These are phyloP conservation scores for Ambrosia artemisiifolia DNA, from an alignment of 129 eudicot genomes.

Conservation along the genomic window DNA sequence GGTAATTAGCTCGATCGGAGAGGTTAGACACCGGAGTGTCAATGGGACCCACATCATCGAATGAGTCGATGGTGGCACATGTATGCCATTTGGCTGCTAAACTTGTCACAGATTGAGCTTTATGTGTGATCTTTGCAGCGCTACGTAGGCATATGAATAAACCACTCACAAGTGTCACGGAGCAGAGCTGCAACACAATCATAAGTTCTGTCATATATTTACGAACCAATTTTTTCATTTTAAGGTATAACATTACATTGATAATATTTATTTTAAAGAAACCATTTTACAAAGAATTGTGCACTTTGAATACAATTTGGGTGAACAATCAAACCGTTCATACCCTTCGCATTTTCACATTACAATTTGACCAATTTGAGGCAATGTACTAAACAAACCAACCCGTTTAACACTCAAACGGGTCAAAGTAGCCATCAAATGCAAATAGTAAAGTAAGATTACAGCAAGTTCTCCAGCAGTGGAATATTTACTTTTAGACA, in stretches of 20 bases:
- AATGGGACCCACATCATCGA: constrained; percentile 42
- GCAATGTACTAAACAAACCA: not conserved
- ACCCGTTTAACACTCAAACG: not conserved
- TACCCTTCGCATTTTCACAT: not conserved
- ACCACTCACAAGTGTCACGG: constrained; percentile 70
- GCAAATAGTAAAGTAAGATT: constrained; percentile 12
- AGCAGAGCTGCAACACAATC: constrained; percentile 59
- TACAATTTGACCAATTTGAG: no score
- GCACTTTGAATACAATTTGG: not conserved
- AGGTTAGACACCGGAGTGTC: constrained; percentile 31
- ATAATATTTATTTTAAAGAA: not conserved
- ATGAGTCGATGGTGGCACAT: constrained; percentile 68
- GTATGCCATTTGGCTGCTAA: constrained; percentile 95
- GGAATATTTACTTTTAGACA: constrained; percentile 31
- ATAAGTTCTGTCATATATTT: not conserved
- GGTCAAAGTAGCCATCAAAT: not conserved
- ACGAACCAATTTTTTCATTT: not conserved
- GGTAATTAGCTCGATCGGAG: constrained; percentile 15
- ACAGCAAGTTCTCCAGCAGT: constrained; percentile 90
- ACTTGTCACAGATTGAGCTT: constrained; percentile 74
- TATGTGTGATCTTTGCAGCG: constrained; percentile 92
- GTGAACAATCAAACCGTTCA: not conserved
- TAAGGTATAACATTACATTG: not conserved
- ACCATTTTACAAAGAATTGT: not conserved
- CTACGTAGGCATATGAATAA: constrained; percentile 71